Evolutionary conservation across 169 alveolate genomes (phyloP), one percentile per base, ranked within the genome.

Genomic region (Sarcocystis neurona): DNA sequence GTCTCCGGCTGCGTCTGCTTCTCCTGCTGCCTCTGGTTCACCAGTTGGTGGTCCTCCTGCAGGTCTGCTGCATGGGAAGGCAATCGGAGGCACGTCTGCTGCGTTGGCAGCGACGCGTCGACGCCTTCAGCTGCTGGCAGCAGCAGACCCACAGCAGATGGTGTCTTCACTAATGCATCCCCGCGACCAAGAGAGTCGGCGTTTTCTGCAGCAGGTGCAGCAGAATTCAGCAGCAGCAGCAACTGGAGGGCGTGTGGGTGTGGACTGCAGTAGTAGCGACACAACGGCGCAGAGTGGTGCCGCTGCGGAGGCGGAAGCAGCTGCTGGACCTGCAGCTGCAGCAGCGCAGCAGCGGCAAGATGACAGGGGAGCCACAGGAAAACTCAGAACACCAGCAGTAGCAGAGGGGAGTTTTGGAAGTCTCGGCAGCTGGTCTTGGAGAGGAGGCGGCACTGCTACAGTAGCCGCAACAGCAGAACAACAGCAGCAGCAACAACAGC

Each of bases 121-220:
- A 1, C 47, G 82, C 56, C 82, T 72, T 34, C 56, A 37, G 34
- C 15, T 72, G 47, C 56, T 72, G 18, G 32, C 10, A 30, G 82
- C 34, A 8, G 82, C 82, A 12, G 82, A 72, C 39, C 56, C 82
- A 4, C 82, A 37, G 39, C 4, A 23, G 82, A 72, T 72, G 82
- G 37, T 72, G 32, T 72, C 82, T 4, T 39, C 82, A 39, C 53
- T 72, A 39, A 72, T 72, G 82, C 82, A 72, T 37, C 82, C 82
- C 5, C 56, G 41, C 53, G 82, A 72, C 53, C 82, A 72, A 43
- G 82, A 72, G 82, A 43, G 82, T 12, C 82, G 82, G 2, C 39
- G 82, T n/a, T 72, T 72, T 27, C 82, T 72, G 23, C 82, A 72
- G 27, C 82, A 72, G 20, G 82, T 72, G 18, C 82, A 63, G 41